Evolutionary conservation across 164 flowering plant genomes (phyloP), one percentile per base, ranked within the genome.

Genomic region (Tinospora cordifolia): DNA sequence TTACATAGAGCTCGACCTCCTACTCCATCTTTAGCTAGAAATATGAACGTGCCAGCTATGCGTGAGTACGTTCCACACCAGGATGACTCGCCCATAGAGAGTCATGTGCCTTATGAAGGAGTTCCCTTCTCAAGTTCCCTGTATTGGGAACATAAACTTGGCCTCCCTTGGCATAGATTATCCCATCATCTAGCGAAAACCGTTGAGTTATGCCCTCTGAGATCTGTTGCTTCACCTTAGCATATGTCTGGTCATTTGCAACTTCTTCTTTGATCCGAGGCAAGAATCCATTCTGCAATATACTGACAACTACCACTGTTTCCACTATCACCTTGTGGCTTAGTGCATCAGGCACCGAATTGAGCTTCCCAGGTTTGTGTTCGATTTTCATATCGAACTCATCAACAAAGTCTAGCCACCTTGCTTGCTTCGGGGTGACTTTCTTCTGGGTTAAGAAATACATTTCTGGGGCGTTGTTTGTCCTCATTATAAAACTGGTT

Each of bases 31-130:
- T 38, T 0, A 76, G 76, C 75, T 69, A 79, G n/a, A 0, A 69
- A 36, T 74, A 76, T 0, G 22, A n/a, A 1, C 46, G 8, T 0
- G 41, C 6, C 1, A 72, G n/a, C 17, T 78, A 27, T 0, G 75
- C 75, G 25, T 59, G 15, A 2, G 73, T 81, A 9, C 78, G 1
- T 22, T 74, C 69, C 2, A 26, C 11, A 3, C 80, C 75, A 10
- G 44, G 74, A 25, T 79, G 80, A 0, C 80, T 27, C 7, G 49
- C 49, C 68, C 68, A 65, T 15, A 19, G 24, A n/a, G 26, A 6
- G 22, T 65, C 68, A n/a, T n/a, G n/a, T n/a, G n/a, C n/a, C n/a
- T n/a, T n/a, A n/a, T n/a, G n/a, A n/a, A n/a, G n/a, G n/a, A 67
- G 75, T 76, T 3, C 38, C 30, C 41, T 76, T 76, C 14, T 51